These are phyloP conservation scores for Leccinum angustisporum DNA, from an alignment of 1,284 basidiomycete species.

Conservation along the genomic window DNA sequence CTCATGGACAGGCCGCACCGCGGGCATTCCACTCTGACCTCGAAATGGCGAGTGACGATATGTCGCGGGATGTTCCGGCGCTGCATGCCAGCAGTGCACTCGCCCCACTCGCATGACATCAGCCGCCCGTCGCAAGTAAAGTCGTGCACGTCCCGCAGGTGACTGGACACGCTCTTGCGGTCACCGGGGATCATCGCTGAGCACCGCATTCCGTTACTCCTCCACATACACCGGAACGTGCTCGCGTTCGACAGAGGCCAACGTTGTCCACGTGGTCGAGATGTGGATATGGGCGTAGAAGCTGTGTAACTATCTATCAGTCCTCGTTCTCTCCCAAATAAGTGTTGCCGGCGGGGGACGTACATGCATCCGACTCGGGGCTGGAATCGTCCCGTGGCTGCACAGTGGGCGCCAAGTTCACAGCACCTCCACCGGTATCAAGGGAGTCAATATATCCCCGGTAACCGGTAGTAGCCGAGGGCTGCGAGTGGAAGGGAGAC, in stretches of 20 bases:
- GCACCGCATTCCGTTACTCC: slow-evolving; percentile 13
- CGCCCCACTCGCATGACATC: slow-evolving; percentile 20
- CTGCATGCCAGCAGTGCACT: slow-evolving; percentile 22
- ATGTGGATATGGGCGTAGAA: background rate
- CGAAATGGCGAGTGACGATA: slow-evolving; percentile 28
- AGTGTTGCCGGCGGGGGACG: slow-evolving; percentile 3
- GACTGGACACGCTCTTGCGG: slow-evolving; percentile 20
- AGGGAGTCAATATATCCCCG: background rate
- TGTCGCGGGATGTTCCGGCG: slow-evolving; percentile 31
- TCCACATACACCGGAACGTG: slow-evolving; percentile 26
- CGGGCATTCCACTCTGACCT: slow-evolving; percentile 21
- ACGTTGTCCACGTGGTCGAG: slow-evolving; percentile 11
- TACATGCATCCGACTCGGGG: slow-evolving; percentile 16
- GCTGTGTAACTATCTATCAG: slow-evolving; percentile 18
- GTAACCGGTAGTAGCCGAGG: background rate
- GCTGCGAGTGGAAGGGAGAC: background rate
- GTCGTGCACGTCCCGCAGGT: slow-evolving; percentile 24
- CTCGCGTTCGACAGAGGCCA: slow-evolving; percentile 4
- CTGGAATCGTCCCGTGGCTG: background rate
- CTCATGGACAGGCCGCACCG: slow-evolving; percentile 23
- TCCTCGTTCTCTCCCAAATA: background rate
- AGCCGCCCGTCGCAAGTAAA: slow-evolving; percentile 23
- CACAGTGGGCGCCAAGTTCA: background rate
- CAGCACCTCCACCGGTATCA: background rate
- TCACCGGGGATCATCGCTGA: slow-evolving; percentile 21